Evolutionary conservation across 1,139 yeast species (phyloP), one percentile per base, ranked within the genome.

Genomic region (Lizanozyma gosingica): DNA sequence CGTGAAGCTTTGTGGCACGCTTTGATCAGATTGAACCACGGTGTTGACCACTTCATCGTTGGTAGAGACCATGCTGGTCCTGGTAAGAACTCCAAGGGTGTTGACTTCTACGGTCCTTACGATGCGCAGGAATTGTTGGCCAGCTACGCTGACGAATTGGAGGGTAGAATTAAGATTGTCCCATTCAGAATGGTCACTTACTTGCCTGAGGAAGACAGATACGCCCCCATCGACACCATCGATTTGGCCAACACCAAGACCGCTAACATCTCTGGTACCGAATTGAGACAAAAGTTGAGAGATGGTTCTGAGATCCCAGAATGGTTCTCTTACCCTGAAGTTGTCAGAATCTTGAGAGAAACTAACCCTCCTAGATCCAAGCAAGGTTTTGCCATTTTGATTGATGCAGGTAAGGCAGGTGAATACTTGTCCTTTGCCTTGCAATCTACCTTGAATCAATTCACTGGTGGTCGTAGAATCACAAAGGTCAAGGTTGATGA

Each of bases 51-150:
- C 63, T 90, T 90, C 66, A 92, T 92, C 56, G 96, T 90, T 41
- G 97, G 98, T 46, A 82, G 98, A 71, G 97, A 90, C 63, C 97
- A 90, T 59, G 97, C 97, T 44, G 97, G 97, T 46, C 97, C 97
- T 18, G 97, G 97, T 51, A 76, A 77, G 52, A 90, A 90, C 76
- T 87, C 96, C 41, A 71, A 83, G 59, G 97, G 97, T 46, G 90
- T 78, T 39, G 97, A 88, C 49, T 90, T 90, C 67, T 92, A 90
- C 58, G 97, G 97, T 18, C 96, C 97, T 17, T 90, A 90, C 59
- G 97, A 90, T 60, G 97, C 97, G 22, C 97, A 90, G 67, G 88
- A 78, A 34, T 73, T 90, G 45, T 94, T 90, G 47, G 87, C 83
- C 45, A 67, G 78, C 48, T 80, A 78, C 63, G 73, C 78, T 48